These are phyloP conservation scores for Saccharomycopsis schoenii DNA, from an alignment of 805 yeast genomes.

Conservation along the genomic window DNA sequence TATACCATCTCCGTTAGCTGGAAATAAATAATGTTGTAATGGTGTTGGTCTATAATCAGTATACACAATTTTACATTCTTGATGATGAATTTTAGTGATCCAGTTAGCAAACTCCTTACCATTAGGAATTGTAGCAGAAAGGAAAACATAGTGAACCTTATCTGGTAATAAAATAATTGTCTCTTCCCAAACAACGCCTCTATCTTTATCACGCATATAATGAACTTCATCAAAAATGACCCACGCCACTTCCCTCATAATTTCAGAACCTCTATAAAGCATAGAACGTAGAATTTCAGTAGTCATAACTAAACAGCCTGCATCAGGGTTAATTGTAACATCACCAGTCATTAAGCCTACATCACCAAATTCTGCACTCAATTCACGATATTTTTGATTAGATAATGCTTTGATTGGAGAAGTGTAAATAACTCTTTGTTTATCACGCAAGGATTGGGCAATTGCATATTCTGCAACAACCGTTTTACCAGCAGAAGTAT, in stretches of 20 bases:
- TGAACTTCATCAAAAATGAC: constrained; percentile 97
- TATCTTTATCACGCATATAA: constrained; percentile 93
- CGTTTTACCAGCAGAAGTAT: constrained; percentile 94
- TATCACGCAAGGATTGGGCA: constrained; percentile 85
- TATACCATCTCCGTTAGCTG: constrained; percentile 98
- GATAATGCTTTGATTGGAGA: constrained; percentile 93
- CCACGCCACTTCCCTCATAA: constrained; percentile 98
- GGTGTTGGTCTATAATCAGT: constrained; percentile 99
- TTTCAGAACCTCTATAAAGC: constrained; percentile 95
- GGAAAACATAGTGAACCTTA: constrained; percentile 85
- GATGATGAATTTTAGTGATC: constrained; percentile 90
- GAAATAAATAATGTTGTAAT: constrained; percentile 91
- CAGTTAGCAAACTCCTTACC: constrained; percentile 98
- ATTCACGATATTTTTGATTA: constrained; percentile 88
- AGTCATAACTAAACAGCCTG: constrained; percentile 97
- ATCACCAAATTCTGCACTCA: constrained; percentile 87
- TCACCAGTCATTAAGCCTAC: constrained; percentile 99
- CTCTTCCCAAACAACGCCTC: constrained; percentile 99
- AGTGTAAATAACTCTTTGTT: constrained; percentile 90
- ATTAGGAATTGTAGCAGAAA: constrained; percentile 95
- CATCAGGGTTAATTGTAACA: constrained; percentile 96
- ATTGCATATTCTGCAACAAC: constrained; percentile 97
- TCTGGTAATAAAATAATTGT: constrained; percentile 93
- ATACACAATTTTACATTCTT: constrained; percentile 97
- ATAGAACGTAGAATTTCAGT: constrained; percentile 95